Conservation (phyloP, 2,329 filamentous ascomycete species). For the Botryotinia globosa region DNA sequence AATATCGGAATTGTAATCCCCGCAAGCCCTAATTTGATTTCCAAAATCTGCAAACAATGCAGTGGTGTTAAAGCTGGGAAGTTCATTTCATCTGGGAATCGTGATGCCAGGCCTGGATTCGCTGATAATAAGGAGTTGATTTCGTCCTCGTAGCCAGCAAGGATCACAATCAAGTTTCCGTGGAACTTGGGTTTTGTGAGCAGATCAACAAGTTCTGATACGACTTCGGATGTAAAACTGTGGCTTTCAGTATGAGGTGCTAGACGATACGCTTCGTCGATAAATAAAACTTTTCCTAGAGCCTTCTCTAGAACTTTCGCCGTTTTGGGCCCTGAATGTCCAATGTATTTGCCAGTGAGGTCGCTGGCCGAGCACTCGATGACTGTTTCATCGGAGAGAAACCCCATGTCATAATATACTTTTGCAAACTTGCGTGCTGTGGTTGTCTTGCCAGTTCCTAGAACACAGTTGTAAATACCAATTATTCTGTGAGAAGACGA, state of each 20-base stretch:
- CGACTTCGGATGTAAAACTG: conserved; percentile 67
- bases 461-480: neutral
- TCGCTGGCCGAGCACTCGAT: conserved; percentile 65
- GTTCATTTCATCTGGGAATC: conserved; percentile 48
- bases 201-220: conserved; percentile 64
- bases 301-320: conserved; percentile 9
- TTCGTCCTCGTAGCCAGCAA: conserved; percentile 54
- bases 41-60: conserved; percentile 25
- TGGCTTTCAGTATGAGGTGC: conserved; percentile 52
- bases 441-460: conserved; percentile 66
- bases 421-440: conserved; percentile 71
- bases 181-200: conserved; percentile 46
- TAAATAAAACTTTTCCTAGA: conserved; percentile 13
- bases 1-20: conserved; percentile 20
- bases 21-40: conserved; percentile 13
- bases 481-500: too few species aligned
- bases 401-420: conserved; percentile 70
- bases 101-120: conserved; percentile 52
- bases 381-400: conserved; percentile 58
- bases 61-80: conserved; percentile 21
- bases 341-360: conserved; percentile 63
- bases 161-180: conserved; percentile 50
- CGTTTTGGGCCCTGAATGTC: conserved; percentile 53
- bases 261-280: conserved; percentile 17
- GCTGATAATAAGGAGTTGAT: conserved; percentile 50